phyloP scores from a whole-genome alignment of 768 basidiomycete genomes.

The Termitomyces sp. region DNA sequence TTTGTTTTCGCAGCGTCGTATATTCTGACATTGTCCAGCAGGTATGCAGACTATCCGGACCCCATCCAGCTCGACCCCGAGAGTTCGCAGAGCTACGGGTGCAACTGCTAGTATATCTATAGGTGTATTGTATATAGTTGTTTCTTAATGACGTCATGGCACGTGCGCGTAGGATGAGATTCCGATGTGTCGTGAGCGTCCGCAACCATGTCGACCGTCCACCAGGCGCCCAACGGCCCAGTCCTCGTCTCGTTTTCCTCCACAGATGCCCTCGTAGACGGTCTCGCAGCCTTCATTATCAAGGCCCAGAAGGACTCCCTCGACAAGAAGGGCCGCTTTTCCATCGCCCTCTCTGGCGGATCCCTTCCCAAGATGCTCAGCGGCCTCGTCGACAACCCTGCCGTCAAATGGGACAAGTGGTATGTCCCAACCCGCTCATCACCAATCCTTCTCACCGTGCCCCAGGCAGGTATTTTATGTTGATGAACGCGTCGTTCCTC shows the following conservation, averaged over 20 bases:
- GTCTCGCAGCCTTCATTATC: slow-evolving; percentile 77
- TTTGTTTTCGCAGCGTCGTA: background rate
- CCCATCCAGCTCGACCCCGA: slow-evolving; percentile 96
- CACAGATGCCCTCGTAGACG: slow-evolving; percentile 45
- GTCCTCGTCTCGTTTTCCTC: slow-evolving; percentile 68
- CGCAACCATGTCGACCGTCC: slow-evolving; percentile 30
- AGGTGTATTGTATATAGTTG: slow-evolving; percentile 9
- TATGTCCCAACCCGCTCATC: slow-evolving; percentile 27
- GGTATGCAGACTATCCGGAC: slow-evolving; percentile 98
- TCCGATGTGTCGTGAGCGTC: background rate
- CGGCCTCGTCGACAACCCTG: slow-evolving; percentile 57
- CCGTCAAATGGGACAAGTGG: slow-evolving; percentile 94
- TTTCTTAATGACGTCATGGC: slow-evolving; percentile 6
- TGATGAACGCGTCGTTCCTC: slow-evolving; percentile 92
- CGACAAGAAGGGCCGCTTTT: slow-evolving; percentile 85
- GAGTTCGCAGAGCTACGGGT: slow-evolving; percentile 85
- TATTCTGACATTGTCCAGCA: slow-evolving; percentile 24
- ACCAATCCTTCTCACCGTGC: background rate
- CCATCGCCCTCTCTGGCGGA: slow-evolving; percentile 91
- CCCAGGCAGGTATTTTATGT: slow-evolving; percentile 95
- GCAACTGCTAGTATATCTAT: slow-evolving; percentile 65
- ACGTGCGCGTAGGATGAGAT: slow-evolving; percentile 5
- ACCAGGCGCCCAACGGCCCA: slow-evolving; percentile 59
- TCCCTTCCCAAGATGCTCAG: slow-evolving; percentile 80
- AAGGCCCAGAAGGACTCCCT: slow-evolving; percentile 88